Base-by-base conservation (phyloP, 2,329 filamentous ascomycete genomes). In the Acrodontium crateriforme region DNA sequence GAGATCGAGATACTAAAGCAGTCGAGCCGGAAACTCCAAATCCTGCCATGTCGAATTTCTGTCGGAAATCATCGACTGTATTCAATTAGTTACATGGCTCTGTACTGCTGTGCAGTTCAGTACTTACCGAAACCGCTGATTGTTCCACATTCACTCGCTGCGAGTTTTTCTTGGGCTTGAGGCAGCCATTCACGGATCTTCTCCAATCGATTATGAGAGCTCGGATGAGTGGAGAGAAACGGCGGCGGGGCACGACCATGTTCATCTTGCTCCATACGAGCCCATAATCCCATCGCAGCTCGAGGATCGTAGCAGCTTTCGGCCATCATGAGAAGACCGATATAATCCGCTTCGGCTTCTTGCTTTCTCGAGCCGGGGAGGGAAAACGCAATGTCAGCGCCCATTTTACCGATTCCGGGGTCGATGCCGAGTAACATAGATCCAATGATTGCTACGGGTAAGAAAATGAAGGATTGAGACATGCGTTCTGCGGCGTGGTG, bases 271-370 rank as follows among this genome's bases (percentile, higher is more conserved):
- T 64, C 53, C 75, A 45, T 46, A 36, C 56, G 40, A 30, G 32
- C 30, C 53, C 54, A 82, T 34, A 85, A 70, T 0, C 59, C 60
- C 23, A 77, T 59, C 0, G 79, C 78, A 35, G 71, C 69, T 9
- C 63, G 55, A 1, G 80, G 80, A 36, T 82, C 65, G 47, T 78
- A 85, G 55, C 80, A 85, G 15, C 74, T 76, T 55, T 81, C 71
- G 0, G 78, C 71, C 77, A 85, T 85, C 66, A 85, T 78, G 66
- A 85, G 71, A 18, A 85, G 53, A 0, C 80, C 80, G 25, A 85
- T 82, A 43, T 79, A 81, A 46, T 87, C 80, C 0, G 80, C 80
- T 56, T 87, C 79, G 26, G 64, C 55, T 53, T 76, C 80, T 55
- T 84, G 78, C 46, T 65, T 67, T 26, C 80, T 62, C 25, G 69